Evolutionary conservation across 2,329 filamentous ascomycete genomes (phyloP).

Genomic region (Aspergillus flavus): DNA sequence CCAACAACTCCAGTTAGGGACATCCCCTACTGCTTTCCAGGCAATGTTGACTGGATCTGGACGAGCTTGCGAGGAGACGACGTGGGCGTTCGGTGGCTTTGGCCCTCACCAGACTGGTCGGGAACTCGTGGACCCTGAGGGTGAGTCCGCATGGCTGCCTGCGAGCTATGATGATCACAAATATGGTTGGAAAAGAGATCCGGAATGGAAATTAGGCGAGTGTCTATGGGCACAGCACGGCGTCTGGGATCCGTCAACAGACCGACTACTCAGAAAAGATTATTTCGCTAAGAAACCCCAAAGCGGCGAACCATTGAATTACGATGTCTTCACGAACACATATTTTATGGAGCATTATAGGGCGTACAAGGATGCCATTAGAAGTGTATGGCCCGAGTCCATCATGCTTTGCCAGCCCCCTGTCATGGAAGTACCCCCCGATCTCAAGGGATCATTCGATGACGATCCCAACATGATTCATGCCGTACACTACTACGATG

Average conservation of each 20-base stretch:
- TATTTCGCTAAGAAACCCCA: slow-evolving; percentile 82
- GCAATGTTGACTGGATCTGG: slow-evolving; percentile 90
- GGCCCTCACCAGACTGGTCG: slow-evolving; percentile 89
- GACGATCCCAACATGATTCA: slow-evolving; percentile 91
- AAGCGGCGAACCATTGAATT: slow-evolving; percentile 74
- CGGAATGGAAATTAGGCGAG: slow-evolving; percentile 88
- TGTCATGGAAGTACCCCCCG: slow-evolving; percentile 86
- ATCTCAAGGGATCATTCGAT: slow-evolving; percentile 82
- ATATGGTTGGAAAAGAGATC: slow-evolving; percentile 88
- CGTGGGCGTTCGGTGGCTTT: slow-evolving; percentile 90
- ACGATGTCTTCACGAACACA: slow-evolving; percentile 83
- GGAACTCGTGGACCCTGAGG: slow-evolving; percentile 82
- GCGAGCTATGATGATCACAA: slow-evolving; percentile 79
- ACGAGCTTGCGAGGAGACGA: slow-evolving; percentile 83
- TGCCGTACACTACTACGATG: slow-evolving; percentile 94
- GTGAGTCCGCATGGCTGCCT: slow-evolving; percentile 81
- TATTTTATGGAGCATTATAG: slow-evolving; percentile 90
- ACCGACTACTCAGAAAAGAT: slow-evolving; percentile 77
- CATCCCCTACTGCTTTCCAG: slow-evolving; percentile 92
- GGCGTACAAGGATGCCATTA: slow-evolving; percentile 72
- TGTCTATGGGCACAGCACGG: slow-evolving; percentile 97
- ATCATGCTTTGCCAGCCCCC: slow-evolving; percentile 92
- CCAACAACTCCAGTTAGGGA: slow-evolving; percentile 89
- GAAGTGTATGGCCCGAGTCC: slow-evolving; percentile 73
- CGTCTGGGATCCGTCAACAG: slow-evolving; percentile 82